Conservation (phyloP, 108 stramenopile species). For the Cyclostephanos tholiformis region DNA sequence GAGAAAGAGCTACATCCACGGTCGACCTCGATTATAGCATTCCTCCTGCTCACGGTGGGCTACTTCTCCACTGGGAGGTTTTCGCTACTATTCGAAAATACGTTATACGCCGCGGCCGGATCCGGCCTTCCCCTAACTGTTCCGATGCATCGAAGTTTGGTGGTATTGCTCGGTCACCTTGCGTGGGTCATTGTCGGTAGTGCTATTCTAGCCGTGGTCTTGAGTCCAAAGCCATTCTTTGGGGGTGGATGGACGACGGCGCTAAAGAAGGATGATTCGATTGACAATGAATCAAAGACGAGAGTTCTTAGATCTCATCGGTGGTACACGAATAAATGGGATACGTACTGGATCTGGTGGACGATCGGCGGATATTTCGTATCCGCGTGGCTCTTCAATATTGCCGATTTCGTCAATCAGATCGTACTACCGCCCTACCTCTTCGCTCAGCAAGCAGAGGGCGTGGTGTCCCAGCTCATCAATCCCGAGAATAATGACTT, state of each 20-base stretch:
- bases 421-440: slow-evolving; percentile 75
- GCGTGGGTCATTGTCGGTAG: slow-evolving; percentile 80
- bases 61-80: slow-evolving; percentile 84
- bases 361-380: slow-evolving; percentile 91
- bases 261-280: slow-evolving; percentile 6
- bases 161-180: slow-evolving; percentile 88
- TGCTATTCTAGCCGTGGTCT: slow-evolving; percentile 58
- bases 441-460: slow-evolving; percentile 69
- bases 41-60: slow-evolving; percentile 62
- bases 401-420: slow-evolving; percentile 88
- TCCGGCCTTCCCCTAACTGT: slow-evolving; percentile 70
- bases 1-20: slow-evolving; percentile 30
- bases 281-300: not conserved
- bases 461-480: slow-evolving; percentile 83
- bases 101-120: slow-evolving; percentile 65
- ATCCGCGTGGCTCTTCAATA: slow-evolving; percentile 86
- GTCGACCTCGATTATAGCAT: slow-evolving; percentile 51
- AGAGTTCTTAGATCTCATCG: slow-evolving; percentile 31
- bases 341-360: slow-evolving; percentile 93
- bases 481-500: slow-evolving; percentile 91
- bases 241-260: slow-evolving; percentile 41
- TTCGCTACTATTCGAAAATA: slow-evolving; percentile 74
- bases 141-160: slow-evolving; percentile 85
- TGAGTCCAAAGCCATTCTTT: slow-evolving; percentile 80
- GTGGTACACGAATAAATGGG: slow-evolving; percentile 61